Evolutionary conservation across 495 filamentous ascomycete species (phyloP), one percentile per base, ranked within the genome.

Genomic region (Penicillium ucsense): DNA sequence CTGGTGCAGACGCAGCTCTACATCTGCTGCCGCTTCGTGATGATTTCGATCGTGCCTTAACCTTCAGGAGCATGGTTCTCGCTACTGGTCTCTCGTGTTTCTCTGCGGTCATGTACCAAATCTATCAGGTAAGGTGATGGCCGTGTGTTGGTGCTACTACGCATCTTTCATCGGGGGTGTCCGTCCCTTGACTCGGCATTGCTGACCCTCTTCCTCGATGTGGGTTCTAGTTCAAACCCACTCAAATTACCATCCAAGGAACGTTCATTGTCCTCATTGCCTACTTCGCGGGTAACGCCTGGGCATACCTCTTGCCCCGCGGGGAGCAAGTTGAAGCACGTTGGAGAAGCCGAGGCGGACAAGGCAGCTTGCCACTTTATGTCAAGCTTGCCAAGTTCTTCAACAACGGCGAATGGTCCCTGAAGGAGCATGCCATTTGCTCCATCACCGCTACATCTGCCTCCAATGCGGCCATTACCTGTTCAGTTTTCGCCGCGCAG

Each of bases 81-180:
- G 71, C 70, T 30, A 65, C 70, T 9, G 45, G 48, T 27, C 64
- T 77, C 30, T 57, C 73, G 1, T 67, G 57, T 28, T 73, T 77
- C 53, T 68, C 72, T 43, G 68, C 72, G 12, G 65, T 72, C 11
- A 77, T 77, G 66, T 62, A 55, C 47, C 66, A 72, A 51, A 73
- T 75, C 30, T 75, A 75, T 51, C 45, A 42, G 9, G 68, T 72
- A 47, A 52, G 52, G 45, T 2, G 4, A 4, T 10, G 10, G 35
- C 35, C 8, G 10, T 9, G 3, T 27, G 43, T 28, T 46, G 8
- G 12, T 31, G 33, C 11, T 29, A 48, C 44, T 20, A 2, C 20
- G 20, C 20, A 20, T 20, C 20, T 20, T 20, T 20, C 20, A 20
- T 20, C 20, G 20, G 20, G 20, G 20, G 20, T 2, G 20, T 20